Percentiles rank a stretch among this genome's conserved stretches.
Conservation (phyloP, 495 filamentous ascomycete species). For the Aeminium ludgeri region DNA sequence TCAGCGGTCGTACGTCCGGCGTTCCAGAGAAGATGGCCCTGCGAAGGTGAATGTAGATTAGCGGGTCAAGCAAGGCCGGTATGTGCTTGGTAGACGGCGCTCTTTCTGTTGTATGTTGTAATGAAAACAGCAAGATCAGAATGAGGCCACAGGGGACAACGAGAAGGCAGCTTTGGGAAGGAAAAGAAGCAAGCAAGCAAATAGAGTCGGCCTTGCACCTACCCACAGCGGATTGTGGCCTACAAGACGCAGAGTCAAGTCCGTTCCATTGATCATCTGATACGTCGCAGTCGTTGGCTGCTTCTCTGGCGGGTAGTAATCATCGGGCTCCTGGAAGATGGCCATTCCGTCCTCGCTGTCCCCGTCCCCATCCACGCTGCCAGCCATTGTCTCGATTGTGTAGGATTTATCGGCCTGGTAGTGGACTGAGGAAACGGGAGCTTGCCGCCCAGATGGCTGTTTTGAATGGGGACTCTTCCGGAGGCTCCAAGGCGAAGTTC, state of each 20-base stretch:
- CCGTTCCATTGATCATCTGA: slow-evolving; percentile 46
- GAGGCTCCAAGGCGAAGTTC: no score
- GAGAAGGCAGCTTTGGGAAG: background rate
- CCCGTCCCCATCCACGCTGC: no score
- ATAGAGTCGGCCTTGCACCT: slow-evolving; percentile 18
- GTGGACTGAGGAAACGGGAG: no score
- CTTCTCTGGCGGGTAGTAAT: slow-evolving; percentile 56
- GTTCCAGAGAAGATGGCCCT: slow-evolving; percentile 87
- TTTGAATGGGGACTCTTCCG: no score
- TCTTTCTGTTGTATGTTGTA: background rate
- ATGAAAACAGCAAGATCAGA: background rate
- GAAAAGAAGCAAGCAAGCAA: background rate
- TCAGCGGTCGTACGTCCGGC: slow-evolving; percentile 55
- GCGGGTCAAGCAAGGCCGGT: no score
- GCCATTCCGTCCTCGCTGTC: slow-evolving; percentile 31
- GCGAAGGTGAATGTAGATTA: background rate
- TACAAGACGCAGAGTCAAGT: slow-evolving; percentile 61
- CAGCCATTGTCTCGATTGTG: no score
- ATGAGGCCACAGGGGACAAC: background rate
- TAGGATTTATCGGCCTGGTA: no score
- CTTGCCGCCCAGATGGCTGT: no score
- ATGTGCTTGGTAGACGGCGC: no score
- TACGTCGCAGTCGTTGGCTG: slow-evolving; percentile 52
- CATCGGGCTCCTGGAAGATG: slow-evolving; percentile 57
- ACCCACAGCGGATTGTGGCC: slow-evolving; percentile 82